Evolutionary conservation across 148 eudicot genomes (phyloP).

Genomic region (Diospyros lotus): DNA sequence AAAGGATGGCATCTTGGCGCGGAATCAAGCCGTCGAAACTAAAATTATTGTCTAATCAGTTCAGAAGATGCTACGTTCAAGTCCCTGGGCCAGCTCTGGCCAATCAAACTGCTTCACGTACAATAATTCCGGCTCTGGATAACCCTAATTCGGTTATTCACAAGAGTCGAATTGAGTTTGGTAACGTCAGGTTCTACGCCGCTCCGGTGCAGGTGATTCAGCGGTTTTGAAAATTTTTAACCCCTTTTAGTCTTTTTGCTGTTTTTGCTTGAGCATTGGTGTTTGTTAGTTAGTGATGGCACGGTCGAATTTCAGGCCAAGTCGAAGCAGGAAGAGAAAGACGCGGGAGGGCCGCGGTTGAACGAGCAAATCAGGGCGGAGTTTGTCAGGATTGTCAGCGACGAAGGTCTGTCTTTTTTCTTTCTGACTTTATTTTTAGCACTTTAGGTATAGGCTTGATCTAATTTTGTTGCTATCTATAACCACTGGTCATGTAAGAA

Average conservation of each 20-base stretch:
- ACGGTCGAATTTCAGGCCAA: constrained; percentile 16
- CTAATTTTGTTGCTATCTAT: background rate
- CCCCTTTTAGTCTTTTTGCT: background rate
- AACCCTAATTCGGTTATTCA: constrained; percentile 13
- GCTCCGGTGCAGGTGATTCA: constrained; percentile 62
- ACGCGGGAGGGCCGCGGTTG: constrained; percentile 38
- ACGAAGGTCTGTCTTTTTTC: constrained; percentile 45
- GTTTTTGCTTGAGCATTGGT: background rate
- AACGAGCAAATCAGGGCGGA: constrained; percentile 62
- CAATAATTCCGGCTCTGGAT: constrained; percentile 3
- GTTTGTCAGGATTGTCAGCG: constrained; percentile 55
- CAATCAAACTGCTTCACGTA: constrained; percentile 18
- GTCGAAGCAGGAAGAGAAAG: constrained; percentile 38
- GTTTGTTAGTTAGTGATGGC: constrained; percentile 6
- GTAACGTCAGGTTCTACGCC: constrained; percentile 59
- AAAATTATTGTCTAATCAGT: constrained; percentile 22
- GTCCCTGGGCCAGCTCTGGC: constrained; percentile 17
- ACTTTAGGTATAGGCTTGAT: background rate
- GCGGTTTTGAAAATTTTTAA: too few species aligned
- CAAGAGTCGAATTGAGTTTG: constrained; percentile 13
- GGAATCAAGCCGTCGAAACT: constrained; percentile 41
- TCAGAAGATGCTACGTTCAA: constrained; percentile 34
- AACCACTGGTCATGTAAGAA: background rate
- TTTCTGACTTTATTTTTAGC: background rate
- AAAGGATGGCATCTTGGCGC: constrained; percentile 27